These are phyloP conservation scores for Fusarium neocosmosporiellum DNA, from an alignment of 2,329 filamentous ascomycete genomes.

Conservation along the genomic window DNA sequence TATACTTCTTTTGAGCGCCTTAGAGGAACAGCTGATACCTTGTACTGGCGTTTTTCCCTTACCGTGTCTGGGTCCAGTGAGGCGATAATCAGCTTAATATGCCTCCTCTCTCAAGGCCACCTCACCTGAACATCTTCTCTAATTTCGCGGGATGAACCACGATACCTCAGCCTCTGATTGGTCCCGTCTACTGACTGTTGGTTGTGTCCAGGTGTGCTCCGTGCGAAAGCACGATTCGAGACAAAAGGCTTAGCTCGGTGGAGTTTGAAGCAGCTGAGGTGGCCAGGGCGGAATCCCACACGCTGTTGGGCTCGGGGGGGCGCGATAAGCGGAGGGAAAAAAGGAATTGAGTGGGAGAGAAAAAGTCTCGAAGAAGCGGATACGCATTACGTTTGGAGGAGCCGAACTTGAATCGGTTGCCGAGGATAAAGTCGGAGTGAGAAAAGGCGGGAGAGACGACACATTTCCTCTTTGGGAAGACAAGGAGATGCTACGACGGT, in stretches of 20 bases:
- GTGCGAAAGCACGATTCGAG: slow-evolving; percentile 11
- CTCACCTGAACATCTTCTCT: slow-evolving; percentile 2
- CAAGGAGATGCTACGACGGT: neutral
- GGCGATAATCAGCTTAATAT: neutral
- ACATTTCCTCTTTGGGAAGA: slow-evolving; percentile 7
- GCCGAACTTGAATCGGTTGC: slow-evolving; percentile 1
- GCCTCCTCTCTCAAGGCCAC: slow-evolving; percentile 4
- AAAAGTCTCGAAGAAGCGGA: slow-evolving; percentile 7
- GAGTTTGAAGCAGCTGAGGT: slow-evolving; percentile 12
- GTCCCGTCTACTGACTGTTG: neutral
- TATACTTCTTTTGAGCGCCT: neutral
- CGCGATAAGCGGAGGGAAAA: slow-evolving; percentile 21
- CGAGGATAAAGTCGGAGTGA: slow-evolving; percentile 11
- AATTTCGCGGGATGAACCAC: slow-evolving; percentile 11
- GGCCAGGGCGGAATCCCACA: slow-evolving; percentile 9
- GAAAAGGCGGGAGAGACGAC: neutral
- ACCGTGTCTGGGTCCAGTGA: neutral
- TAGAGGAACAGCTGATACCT: neutral
- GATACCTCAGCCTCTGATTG: slow-evolving; percentile 5
- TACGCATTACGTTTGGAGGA: slow-evolving; percentile 25
- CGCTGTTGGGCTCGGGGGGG: neutral
- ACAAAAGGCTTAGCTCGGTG: slow-evolving; percentile 26
- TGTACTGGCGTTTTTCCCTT: neutral
- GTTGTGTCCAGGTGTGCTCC: slow-evolving; percentile 3
- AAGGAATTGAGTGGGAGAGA: neutral